phyloP scores from a whole-genome alignment of 2,329 filamentous ascomycete genomes.

The Aspergillus awamori region DNA sequence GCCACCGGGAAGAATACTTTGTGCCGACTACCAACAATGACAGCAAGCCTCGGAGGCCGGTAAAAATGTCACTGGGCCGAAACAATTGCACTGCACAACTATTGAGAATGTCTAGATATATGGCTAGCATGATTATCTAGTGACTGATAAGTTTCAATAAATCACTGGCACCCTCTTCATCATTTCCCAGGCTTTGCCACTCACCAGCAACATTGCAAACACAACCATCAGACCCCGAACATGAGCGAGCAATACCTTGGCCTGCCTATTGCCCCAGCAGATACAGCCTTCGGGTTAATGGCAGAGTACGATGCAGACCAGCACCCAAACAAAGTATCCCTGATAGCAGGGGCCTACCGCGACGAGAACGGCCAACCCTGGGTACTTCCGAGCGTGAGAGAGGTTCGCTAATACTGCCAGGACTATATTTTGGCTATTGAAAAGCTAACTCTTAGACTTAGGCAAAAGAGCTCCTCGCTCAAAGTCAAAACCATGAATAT shows the following conservation, averaged over 20 bases:
- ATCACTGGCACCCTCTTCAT: background rate
- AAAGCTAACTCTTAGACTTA: too few species aligned
- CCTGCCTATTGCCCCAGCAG: background rate
- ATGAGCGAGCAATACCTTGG: background rate
- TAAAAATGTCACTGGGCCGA: too few species aligned
- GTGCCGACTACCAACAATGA: too few species aligned
- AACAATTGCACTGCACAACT: too few species aligned
- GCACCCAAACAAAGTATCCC: constrained; percentile 40
- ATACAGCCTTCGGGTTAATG: constrained; percentile 28
- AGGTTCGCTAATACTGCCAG: constrained; percentile 54
- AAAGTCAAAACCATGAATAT: background rate
- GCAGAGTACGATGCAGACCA: constrained; percentile 28
- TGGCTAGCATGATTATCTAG: too few species aligned
- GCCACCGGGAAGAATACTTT: too few species aligned
- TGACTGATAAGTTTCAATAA: too few species aligned
- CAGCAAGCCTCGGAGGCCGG: too few species aligned
- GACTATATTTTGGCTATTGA: too few species aligned
- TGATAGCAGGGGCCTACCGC: constrained; percentile 47
- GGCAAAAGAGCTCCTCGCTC: constrained; percentile 47
- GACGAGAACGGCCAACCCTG: constrained; percentile 42
- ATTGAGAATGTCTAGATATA: too few species aligned
- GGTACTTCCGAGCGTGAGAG: constrained; percentile 41
- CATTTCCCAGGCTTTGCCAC: background rate
- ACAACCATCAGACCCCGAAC: background rate
- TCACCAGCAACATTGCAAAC: background rate